Evolutionary conservation across 2,329 filamentous ascomycete genomes (phyloP).

Genomic region (Cordyceps cateniannulata): DNA sequence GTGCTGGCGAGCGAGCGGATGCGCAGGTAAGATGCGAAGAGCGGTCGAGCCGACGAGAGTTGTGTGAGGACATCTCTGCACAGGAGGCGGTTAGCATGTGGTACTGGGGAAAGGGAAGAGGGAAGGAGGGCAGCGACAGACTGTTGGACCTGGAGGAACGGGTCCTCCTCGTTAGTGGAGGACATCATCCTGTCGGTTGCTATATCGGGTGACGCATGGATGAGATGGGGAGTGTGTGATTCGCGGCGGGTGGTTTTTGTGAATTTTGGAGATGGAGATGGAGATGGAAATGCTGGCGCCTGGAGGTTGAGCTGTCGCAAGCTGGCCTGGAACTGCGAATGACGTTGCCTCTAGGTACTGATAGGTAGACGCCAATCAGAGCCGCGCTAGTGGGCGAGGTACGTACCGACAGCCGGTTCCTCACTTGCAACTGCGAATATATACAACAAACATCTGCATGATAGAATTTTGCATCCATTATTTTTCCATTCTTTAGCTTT

Average conservation of each 20-base stretch:
- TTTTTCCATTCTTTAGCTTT: not conserved
- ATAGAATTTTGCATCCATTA: not conserved
- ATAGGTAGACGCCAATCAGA: slow-evolving; percentile 2
- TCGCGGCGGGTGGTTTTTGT: not conserved
- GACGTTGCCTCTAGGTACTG: slow-evolving; percentile 26
- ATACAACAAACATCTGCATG: not conserved
- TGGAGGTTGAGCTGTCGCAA: slow-evolving; percentile 8
- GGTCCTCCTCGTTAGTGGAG: slow-evolving; percentile 60
- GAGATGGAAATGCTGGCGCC: slow-evolving; percentile 17
- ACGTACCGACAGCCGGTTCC: not conserved
- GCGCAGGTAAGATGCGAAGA: slow-evolving; percentile 91
- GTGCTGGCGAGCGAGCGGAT: slow-evolving; percentile 80
- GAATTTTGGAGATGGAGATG: not conserved
- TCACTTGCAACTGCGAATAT: not conserved
- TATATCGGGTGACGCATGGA: slow-evolving; percentile 17
- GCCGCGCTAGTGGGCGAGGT: not conserved
- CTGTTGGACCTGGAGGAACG: slow-evolving; percentile 68
- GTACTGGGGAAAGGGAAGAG: not conserved
- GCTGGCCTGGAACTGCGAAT: slow-evolving; percentile 20
- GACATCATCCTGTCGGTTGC: slow-evolving; percentile 51
- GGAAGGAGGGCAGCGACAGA: slow-evolving; percentile 29
- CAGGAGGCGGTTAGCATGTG: slow-evolving; percentile 4
- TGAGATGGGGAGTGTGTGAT: not conserved
- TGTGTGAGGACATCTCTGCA: slow-evolving; percentile 80
- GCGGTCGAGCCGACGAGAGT: slow-evolving; percentile 71